These are phyloP conservation scores for Limonium bicolor DNA, from an alignment of 148 eudicot species.

Conservation along the genomic window DNA sequence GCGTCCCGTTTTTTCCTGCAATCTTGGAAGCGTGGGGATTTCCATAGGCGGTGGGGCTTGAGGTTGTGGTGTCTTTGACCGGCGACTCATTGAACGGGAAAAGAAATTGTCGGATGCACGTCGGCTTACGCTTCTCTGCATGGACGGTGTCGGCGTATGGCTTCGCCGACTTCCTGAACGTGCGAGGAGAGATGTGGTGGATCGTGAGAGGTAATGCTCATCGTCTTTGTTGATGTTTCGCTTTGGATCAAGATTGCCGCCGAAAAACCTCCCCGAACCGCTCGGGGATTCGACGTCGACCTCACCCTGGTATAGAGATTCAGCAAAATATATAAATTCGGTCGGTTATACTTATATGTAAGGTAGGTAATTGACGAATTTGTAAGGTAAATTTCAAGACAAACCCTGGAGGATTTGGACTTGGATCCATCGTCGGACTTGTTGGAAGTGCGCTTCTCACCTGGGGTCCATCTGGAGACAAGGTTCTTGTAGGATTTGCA, in stretches of 20 bases:
- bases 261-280: background rate
- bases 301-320: background rate
- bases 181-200: constrained; percentile 21
- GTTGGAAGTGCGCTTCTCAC: constrained; percentile 25
- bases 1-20: too few relatives aligned
- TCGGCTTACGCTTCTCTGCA: constrained; percentile 8
- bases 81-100: too few relatives aligned
- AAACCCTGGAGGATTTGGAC: constrained; percentile 2
- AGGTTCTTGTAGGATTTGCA: constrained; percentile 67
- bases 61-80: constrained; percentile 8
- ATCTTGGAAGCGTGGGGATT: background rate
- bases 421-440: constrained; percentile 29
- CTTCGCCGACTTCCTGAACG: constrained; percentile 27
- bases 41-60: constrained; percentile 9
- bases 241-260: too few relatives aligned
- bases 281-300: constrained; percentile 4
- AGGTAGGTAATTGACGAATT: too few relatives aligned
- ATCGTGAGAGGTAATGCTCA: constrained; percentile 23
- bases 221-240: constrained; percentile 1
- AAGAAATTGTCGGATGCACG: too few relatives aligned
- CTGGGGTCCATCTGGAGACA: constrained; percentile 49
- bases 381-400: too few relatives aligned
- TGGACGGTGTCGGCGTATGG: constrained; percentile 29
- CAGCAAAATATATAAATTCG: too few relatives aligned
- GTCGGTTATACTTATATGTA: too few relatives aligned